Conservation (phyloP, 1,284 basidiomycete species). For the Moesziomyces antarcticus region DNA sequence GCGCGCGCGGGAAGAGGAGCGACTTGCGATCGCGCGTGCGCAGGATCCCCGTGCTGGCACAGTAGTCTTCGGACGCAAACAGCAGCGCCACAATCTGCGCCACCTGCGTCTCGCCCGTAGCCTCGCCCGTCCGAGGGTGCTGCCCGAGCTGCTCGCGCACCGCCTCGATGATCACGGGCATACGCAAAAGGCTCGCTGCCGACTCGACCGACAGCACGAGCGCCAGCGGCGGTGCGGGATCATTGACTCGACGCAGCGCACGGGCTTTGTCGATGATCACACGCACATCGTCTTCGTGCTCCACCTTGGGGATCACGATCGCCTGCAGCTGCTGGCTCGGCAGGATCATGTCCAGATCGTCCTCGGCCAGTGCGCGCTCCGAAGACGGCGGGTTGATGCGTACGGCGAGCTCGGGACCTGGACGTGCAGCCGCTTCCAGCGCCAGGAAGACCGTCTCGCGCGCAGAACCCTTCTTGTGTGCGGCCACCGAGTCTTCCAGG, state of each 20-base stretch:
- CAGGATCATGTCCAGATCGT: constrained; percentile 62
- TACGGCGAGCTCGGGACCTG: constrained; percentile 56
- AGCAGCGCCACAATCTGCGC: constrained; percentile 53
- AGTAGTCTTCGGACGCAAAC: constrained; percentile 68
- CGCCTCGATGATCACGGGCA: constrained; percentile 52
- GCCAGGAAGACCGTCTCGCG: constrained; percentile 58
- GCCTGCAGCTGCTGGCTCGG: constrained; percentile 52
- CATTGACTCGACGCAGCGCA: constrained; percentile 12
- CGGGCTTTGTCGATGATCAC: constrained; percentile 49
- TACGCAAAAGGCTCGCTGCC: constrained; percentile 53
- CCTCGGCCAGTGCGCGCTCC: constrained; percentile 30
- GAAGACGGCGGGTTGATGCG: constrained; percentile 65
- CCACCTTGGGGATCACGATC: constrained; percentile 64
- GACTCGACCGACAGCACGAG: constrained; percentile 63
- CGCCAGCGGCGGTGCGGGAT: constrained; percentile 20
- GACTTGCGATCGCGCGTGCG: constrained; percentile 81
- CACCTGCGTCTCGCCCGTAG: neutral
- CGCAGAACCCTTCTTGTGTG: constrained; percentile 61
- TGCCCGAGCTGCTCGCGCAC: constrained; percentile 10
- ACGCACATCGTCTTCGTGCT: constrained; percentile 51
- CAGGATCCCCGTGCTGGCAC: constrained; percentile 85
- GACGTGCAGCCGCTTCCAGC: constrained; percentile 45
- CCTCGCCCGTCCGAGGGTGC: neutral
- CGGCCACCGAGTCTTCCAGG: constrained; percentile 63
- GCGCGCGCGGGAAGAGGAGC: constrained; percentile 85